Base-by-base conservation (phyloP, 2,329 filamentous ascomycete genomes). In the Botrytis cinerea region DNA sequence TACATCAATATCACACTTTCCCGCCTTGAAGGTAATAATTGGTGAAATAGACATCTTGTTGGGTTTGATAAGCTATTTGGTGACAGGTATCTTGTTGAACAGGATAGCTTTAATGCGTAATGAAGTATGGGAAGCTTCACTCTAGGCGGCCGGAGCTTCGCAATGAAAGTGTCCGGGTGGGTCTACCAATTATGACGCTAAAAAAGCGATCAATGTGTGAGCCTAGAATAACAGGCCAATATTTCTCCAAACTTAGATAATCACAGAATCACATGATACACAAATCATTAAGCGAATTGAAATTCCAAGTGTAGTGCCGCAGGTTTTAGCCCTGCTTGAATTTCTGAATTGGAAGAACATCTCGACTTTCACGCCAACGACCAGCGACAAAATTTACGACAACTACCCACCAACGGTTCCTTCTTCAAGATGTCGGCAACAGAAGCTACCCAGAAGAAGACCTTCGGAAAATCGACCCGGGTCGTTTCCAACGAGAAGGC, bases 381-480 rank as follows among this genome's bases (percentile, higher is more conserved):
- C 62, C 71, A 72, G 71, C 71, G 71, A 72, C 71, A 69, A 72
- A 72, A 68, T 51, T 68, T 61, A 72, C 78, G 76, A 75, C 75
- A 76, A 77, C 78, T 74, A 75, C 76, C 74, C 57, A 74, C 73
- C 77, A 75, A 73, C 78, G 78, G 79, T 78, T 77, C 71, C 74
- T 75, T 77, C 75, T 78, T 77, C 87, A 90, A 84, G 80, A 93
- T 93, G 91, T 92, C 91, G 88, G 86, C 82, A 78, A 78, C 79
- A 75, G 77, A 75, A 68, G 76, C 69, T 54, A 71, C 73, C 76
- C 76, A 78, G 74, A 93, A 91, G 83, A 97, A 97, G 93, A 95
- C 93, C 90, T 98, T 97, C 90, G 94, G 94, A 88, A 96, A 96
- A 91, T 93, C 93, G 87, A 93, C 93, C 88, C 92, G 95, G 88